Conservation (phyloP, 257 asterid species). For the Coffea eugenioides region DNA sequence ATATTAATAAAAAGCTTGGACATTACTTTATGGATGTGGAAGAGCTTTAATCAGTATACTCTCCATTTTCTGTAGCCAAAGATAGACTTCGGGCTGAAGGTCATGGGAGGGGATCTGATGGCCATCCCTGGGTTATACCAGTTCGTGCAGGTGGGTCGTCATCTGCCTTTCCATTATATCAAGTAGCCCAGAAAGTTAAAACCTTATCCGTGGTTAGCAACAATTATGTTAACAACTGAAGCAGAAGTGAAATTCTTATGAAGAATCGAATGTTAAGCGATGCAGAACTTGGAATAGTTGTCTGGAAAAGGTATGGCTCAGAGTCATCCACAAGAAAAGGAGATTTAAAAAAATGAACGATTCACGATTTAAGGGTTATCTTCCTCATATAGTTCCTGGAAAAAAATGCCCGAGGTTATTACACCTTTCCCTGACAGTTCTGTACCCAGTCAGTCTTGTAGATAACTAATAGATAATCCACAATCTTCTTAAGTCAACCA, state of each 20-base stretch:
- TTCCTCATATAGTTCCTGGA: background rate
- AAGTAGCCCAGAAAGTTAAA: background rate
- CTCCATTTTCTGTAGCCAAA: constrained; percentile 61
- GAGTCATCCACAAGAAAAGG: no score
- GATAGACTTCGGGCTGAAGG: constrained; percentile 73
- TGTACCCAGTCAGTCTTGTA: background rate
- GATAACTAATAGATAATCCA: background rate
- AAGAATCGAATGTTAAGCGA: background rate
- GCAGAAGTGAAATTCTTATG: background rate
- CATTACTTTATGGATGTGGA: background rate
- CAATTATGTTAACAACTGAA: background rate
- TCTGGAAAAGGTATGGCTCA: background rate
- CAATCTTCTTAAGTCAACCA: background rate
- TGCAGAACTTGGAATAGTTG: background rate
- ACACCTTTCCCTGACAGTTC: background rate
- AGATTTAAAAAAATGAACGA: background rate
- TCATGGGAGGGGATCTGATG: constrained; percentile 75
- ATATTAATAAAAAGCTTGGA: background rate
- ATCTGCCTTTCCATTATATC: background rate
- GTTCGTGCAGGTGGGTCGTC: constrained; percentile 53
- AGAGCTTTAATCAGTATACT: background rate
- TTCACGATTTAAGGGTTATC: background rate
- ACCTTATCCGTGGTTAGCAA: background rate
- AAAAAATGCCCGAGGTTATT: background rate
- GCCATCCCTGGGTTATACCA: constrained; percentile 80